These are phyloP conservation scores for Chrysanthemum lavandulifolium DNA, from an alignment of 129 eudicot species.

Conservation along the genomic window DNA sequence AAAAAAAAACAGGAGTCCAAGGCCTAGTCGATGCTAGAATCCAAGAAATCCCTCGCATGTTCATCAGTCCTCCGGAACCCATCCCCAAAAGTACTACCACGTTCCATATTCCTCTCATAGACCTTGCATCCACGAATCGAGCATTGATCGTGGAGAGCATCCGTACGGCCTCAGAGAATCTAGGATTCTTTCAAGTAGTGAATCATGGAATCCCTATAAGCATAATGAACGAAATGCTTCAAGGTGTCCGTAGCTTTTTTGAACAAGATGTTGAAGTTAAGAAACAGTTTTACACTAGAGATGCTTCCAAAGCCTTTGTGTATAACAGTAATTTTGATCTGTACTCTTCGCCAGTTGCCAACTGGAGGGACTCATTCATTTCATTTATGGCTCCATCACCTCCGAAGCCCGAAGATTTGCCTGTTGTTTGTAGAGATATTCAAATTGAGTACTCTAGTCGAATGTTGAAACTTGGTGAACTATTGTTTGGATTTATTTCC, in stretches of 20 bases:
- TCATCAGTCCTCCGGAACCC: conserved; percentile 40
- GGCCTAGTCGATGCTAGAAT: conserved; percentile 54
- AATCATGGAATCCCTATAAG: conserved; percentile 52
- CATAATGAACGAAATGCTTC: conserved; percentile 42
- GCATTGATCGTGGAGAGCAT: conserved; percentile 28
- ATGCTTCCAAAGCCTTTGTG: conserved; percentile 25
- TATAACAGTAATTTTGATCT: conserved; percentile 47
- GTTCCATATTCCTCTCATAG: conserved; percentile 39
- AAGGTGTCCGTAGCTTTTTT: conserved; percentile 28
- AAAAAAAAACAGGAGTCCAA: conserved; percentile 52
- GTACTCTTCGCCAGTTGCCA: background rate
- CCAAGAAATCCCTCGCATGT: conserved; percentile 42
- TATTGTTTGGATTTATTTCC: conserved; percentile 39
- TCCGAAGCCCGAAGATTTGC: conserved; percentile 22
- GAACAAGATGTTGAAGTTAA: conserved; percentile 31
- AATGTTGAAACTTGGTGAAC: conserved; percentile 25
- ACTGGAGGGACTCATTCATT: conserved; percentile 26
- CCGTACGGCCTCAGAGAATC: conserved; percentile 28
- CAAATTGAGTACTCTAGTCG: conserved; percentile 43
- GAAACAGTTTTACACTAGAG: conserved; percentile 39
- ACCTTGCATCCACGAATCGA: conserved; percentile 25
- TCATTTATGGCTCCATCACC: conserved; percentile 27
- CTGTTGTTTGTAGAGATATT: conserved; percentile 47
- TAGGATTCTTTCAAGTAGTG: conserved; percentile 61
- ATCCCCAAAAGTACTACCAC: conserved; percentile 18